These are phyloP conservation scores for Aphanocladium album DNA, from an alignment of 2,329 filamentous ascomycete genomes.

Conservation along the genomic window DNA sequence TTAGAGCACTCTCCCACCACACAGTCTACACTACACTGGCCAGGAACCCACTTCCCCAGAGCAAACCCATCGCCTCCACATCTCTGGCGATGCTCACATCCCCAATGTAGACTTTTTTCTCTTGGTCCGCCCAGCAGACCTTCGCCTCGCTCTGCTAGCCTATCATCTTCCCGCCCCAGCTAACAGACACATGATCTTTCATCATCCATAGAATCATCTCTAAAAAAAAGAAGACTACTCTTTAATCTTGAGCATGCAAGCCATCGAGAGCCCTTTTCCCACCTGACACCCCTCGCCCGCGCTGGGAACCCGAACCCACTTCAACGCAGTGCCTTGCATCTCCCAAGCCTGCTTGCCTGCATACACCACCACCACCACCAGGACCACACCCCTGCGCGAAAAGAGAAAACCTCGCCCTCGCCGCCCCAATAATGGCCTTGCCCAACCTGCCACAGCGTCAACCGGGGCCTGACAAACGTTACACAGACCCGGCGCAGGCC, in stretches of 20 bases:
- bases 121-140: not conserved
- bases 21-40: no score
- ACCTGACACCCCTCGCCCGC: not conserved
- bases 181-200: not conserved
- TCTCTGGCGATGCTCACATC: not conserved
- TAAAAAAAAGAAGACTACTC: not conserved
- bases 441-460: conserved; percentile 3
- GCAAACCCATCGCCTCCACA: not conserved
- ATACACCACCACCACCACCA: not conserved
- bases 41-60: conserved; percentile 7
- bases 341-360: conserved; percentile 3
- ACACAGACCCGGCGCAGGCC: not conserved
- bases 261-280: not conserved
- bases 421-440: conserved; percentile 11
- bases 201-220: not conserved
- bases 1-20: no score
- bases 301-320: conserved; percentile 1
- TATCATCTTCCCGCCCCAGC: not conserved
- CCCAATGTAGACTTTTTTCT: not conserved
- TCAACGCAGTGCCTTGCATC: conserved; percentile 10
- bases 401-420: not conserved
- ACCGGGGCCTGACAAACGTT: not conserved
- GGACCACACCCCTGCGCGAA: not conserved
- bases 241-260: not conserved
- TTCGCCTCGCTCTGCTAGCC: not conserved